phyloP scores from a whole-genome alignment of 192 early-diverging fungal species.

The Coemansia sp. region DNA sequence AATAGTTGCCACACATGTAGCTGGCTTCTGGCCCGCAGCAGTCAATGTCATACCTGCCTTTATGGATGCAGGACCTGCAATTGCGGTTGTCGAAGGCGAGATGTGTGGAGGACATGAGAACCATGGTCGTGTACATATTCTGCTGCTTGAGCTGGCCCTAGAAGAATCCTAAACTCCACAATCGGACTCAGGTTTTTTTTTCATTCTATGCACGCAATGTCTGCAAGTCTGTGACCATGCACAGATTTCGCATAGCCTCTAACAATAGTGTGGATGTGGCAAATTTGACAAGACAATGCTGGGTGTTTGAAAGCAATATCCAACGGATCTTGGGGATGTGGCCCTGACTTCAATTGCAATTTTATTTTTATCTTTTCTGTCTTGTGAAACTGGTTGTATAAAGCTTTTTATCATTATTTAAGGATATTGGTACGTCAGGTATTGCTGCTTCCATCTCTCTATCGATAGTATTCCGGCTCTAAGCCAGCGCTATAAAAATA shows the following conservation, averaged over 20 bases:
- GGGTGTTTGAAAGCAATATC: not conserved
- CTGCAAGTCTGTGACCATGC: not conserved
- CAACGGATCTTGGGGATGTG: not conserved
- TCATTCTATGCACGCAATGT: not conserved
- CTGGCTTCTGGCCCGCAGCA: slow-evolving; percentile 34
- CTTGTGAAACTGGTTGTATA: not conserved
- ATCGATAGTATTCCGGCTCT: not conserved
- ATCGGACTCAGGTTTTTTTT: not conserved
- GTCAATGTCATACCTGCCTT: slow-evolving; percentile 17
- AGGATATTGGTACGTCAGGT: not conserved
- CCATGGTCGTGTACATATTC: not conserved
- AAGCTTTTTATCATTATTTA: too few relatives aligned
- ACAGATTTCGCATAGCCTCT: not conserved
- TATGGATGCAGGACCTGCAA: slow-evolving; percentile 6
- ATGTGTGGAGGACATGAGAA: not conserved
- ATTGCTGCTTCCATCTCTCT: not conserved
- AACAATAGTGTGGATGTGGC: not conserved
- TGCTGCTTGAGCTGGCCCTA: not conserved
- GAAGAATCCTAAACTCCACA: not conserved
- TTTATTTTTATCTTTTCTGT: not conserved
- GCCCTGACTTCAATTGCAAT: not conserved
- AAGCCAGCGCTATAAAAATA: not conserved
- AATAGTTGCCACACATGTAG: slow-evolving; percentile 21
- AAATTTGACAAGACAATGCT: not conserved
- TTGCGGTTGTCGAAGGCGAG: slow-evolving; percentile 21